These are phyloP conservation scores for Debaryomyces hansenii DNA, from an alignment of 805 yeast species.

Conservation along the genomic window DNA sequence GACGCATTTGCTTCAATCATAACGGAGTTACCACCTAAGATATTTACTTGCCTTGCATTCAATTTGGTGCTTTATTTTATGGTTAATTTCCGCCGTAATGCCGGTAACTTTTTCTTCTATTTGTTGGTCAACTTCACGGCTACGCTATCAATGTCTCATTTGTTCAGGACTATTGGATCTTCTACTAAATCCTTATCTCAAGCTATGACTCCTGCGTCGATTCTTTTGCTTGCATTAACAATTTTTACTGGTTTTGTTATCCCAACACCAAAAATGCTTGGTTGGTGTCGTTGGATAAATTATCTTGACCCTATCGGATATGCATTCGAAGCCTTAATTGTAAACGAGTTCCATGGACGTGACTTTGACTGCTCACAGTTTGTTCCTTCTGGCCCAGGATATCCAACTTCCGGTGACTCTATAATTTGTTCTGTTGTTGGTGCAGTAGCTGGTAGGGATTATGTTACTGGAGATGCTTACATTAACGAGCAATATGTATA, in stretches of 20 bases:
- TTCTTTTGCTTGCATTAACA: slow-evolving; percentile 47
- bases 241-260: slow-evolving; percentile 59
- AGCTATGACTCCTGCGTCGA: slow-evolving; percentile 60
- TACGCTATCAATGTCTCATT: slow-evolving; percentile 54
- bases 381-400: slow-evolving; percentile 47
- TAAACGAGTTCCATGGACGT: slow-evolving; percentile 54
- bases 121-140: slow-evolving; percentile 42
- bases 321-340: slow-evolving; percentile 56
- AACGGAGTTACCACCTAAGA: slow-evolving; percentile 57
- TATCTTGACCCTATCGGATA: slow-evolving; percentile 57
- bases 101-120: slow-evolving; percentile 57
- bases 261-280: slow-evolving; percentile 55
- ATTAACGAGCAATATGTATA: slow-evolving; percentile 45
- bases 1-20: slow-evolving; percentile 63
- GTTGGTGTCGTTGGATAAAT: slow-evolving; percentile 69
- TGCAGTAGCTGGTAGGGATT: slow-evolving; percentile 17
- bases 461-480: slow-evolving; percentile 25
- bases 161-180: slow-evolving; percentile 56
- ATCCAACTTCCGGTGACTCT: slow-evolving; percentile 14
- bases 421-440: slow-evolving; percentile 26
- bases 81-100: slow-evolving; percentile 50
- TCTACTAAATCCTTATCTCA: slow-evolving; percentile 45
- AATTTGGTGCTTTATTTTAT: slow-evolving; percentile 53
- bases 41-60: slow-evolving; percentile 44
- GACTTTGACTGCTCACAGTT: slow-evolving; percentile 45